A percentile compares a stretch with the other conserved stretches of the same genome.
Evolutionary conservation across 176 grass and related monocot species (phyloP).

Genomic region (Aegilops speltoides): DNA sequence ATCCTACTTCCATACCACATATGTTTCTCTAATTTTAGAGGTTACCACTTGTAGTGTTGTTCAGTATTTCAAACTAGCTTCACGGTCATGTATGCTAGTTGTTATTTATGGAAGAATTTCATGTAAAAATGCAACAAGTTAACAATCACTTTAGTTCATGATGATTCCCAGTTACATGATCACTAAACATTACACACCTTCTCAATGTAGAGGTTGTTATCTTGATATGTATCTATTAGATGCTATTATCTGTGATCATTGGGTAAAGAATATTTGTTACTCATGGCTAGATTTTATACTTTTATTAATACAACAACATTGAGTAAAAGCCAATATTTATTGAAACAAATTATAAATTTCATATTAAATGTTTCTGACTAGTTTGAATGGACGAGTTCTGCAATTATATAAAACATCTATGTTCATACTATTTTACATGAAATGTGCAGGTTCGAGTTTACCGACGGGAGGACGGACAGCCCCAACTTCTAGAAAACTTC

Average conservation of each 20-base stretch:
- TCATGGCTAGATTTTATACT: neutral
- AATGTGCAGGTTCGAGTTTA: neutral
- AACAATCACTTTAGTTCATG: neutral
- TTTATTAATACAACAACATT: neutral
- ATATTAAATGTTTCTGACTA: neutral
- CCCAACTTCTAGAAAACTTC: neutral
- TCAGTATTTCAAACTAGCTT: neutral
- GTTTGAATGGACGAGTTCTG: neutral
- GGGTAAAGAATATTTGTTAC: neutral
- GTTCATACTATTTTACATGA: neutral
- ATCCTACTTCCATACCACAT: neutral
- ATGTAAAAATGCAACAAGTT: no score
- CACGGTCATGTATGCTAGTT: neutral
- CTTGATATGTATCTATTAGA: neutral
- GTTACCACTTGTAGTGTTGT: neutral
- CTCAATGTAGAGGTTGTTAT: neutral
- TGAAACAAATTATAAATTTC: neutral
- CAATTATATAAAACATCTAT: neutral
- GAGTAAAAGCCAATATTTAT: neutral
- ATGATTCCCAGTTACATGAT: neutral
- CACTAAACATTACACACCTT: neutral
- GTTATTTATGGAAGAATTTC: no score
- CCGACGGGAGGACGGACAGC: neutral
- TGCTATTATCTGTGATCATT: neutral
- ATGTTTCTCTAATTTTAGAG: neutral